Percentiles rank a stretch among this genome's conserved stretches.
Evolutionary conservation across 805 yeast genomes (phyloP).

Genomic region (Candida suzukii): DNA sequence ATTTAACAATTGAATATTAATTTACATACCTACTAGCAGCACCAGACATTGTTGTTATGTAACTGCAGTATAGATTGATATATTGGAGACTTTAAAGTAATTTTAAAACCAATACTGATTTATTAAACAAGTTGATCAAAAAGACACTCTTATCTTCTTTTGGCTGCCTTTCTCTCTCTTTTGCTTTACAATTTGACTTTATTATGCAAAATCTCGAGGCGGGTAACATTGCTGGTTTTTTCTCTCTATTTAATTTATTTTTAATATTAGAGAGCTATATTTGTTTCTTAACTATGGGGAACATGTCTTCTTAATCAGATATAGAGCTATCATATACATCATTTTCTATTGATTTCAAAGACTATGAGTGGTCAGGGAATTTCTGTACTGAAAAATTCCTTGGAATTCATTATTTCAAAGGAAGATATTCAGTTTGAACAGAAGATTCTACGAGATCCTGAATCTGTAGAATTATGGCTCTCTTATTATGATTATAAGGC

Average conservation of each 20-base stretch:
- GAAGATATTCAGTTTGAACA: constrained; percentile 31
- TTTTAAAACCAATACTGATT: too few relatives aligned
- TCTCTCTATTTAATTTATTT: too few relatives aligned
- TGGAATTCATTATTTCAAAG: constrained; percentile 2
- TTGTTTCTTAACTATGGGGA: too few relatives aligned
- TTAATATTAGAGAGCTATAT: too few relatives aligned
- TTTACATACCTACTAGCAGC: constrained; percentile 44
- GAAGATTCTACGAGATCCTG: constrained; percentile 26
- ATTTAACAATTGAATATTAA: background rate
- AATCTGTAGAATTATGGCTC: constrained; percentile 35
- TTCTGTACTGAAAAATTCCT: background rate
- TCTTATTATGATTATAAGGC: constrained; percentile 33
- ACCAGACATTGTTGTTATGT: constrained; percentile 41
- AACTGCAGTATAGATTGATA: background rate
- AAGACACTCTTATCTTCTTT: background rate
- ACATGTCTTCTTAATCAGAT: too few relatives aligned
- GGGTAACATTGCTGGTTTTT: background rate
- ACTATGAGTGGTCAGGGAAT: background rate
- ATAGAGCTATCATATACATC: too few relatives aligned
- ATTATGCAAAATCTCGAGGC: background rate
- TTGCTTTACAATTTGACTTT: too few relatives aligned
- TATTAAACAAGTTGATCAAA: background rate
- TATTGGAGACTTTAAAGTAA: background rate
- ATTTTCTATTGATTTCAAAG: too few relatives aligned
- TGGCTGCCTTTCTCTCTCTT: background rate